Evolutionary conservation across 257 asterid species (phyloP).

Genomic region (Leonotis leonurus): DNA sequence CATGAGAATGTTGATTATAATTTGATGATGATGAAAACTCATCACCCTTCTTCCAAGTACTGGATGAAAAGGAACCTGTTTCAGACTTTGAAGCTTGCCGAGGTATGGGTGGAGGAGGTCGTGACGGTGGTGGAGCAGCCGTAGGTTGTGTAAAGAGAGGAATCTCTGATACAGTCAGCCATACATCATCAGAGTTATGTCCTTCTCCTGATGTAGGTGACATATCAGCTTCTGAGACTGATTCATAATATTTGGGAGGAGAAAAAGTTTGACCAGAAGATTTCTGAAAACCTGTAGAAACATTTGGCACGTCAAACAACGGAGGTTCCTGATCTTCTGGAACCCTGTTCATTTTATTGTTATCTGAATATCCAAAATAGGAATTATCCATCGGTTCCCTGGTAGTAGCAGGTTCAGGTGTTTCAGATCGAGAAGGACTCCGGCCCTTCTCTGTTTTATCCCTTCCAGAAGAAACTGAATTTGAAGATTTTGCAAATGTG

Average conservation of each 20-base stretch:
- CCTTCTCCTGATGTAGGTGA: conserved; percentile 51
- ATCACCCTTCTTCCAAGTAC: conserved; percentile 49
- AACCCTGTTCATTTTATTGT: conserved; percentile 38
- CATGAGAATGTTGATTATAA: conserved; percentile 43
- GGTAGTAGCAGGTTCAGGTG: conserved; percentile 38
- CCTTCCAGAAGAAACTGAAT: conserved; percentile 51
- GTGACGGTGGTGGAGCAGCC: conserved; percentile 92
- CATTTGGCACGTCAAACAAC: conserved; percentile 62
- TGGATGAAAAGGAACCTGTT: conserved; percentile 44
- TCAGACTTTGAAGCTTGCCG: conserved; percentile 40
- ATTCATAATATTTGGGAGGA: conserved; percentile 53
- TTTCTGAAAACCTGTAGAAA: conserved; percentile 46
- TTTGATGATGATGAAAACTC: conserved; percentile 47
- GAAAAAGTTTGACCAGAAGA: conserved; percentile 45
- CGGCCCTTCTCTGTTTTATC: conserved; percentile 43
- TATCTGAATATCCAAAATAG: conserved; percentile 52
- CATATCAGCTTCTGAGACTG: conserved; percentile 34
- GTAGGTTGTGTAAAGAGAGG: conserved; percentile 91
- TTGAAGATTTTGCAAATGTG: conserved; percentile 43
- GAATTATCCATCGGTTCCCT: conserved; percentile 45
- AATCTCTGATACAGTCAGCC: conserved; percentile 88
- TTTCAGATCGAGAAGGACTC: conserved; percentile 45
- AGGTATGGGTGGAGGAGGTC: conserved; percentile 96
- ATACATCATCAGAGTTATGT: conserved; percentile 58
- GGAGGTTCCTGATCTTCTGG: conserved; percentile 65